phyloP scores from a whole-genome alignment of 2,329 filamentous ascomycete species.

The Penicillium italicum region DNA sequence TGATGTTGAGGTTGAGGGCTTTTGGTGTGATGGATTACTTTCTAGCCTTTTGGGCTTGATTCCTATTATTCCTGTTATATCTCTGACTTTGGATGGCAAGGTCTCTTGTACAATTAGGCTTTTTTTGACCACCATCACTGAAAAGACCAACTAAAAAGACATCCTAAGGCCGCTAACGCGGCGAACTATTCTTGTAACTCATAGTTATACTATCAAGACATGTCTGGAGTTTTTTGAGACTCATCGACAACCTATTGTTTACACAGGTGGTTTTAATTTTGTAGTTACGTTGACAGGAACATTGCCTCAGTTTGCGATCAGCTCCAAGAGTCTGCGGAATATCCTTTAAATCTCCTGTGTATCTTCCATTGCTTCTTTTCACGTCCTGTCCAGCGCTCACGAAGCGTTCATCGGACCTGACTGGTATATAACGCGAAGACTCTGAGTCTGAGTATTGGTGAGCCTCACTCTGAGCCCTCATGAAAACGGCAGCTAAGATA shows the following conservation, averaged over 20 bases:
- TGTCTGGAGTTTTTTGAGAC: background rate
- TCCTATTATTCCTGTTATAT: too few relatives aligned
- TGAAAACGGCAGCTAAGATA: background rate
- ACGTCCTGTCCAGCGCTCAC: background rate
- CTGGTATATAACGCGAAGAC: too few relatives aligned
- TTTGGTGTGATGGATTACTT: background rate
- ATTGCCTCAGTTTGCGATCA: background rate
- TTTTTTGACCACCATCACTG: too few relatives aligned
- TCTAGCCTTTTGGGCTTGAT: background rate
- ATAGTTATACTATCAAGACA: background rate
- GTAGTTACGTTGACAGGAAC: background rate
- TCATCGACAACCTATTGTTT: background rate
- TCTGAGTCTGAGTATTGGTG: background rate
- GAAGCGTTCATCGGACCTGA: too few relatives aligned
- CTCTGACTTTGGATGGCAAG: too few relatives aligned
- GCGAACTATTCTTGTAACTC: too few relatives aligned
- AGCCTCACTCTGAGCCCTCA: background rate
- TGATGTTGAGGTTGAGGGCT: background rate
- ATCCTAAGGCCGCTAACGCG: too few relatives aligned
- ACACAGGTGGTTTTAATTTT: too few relatives aligned
- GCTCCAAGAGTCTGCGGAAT: background rate
- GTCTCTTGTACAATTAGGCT: too few relatives aligned
- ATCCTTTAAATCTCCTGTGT: background rate
- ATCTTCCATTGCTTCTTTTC: background rate
- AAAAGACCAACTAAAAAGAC: too few relatives aligned